Evolutionary conservation across 2,329 filamentous ascomycete genomes (phyloP), one percentile per base, ranked within the genome.

Genomic region (Dactylellina haptotyla): DNA sequence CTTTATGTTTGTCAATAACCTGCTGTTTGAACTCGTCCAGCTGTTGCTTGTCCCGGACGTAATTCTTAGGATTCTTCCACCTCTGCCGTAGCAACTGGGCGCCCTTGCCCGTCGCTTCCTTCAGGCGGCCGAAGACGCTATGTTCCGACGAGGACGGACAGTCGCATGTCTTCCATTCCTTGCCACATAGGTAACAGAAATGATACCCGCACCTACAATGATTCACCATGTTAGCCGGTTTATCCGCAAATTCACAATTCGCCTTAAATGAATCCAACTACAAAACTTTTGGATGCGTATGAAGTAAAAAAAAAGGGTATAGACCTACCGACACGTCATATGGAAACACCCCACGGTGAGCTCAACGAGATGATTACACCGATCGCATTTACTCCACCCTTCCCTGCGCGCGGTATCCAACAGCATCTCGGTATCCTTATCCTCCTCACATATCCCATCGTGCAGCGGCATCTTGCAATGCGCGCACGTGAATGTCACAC

Each of bases 351-450:
- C 77, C 20, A 75, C 58, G 1, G 74, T 41, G 20, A 70, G 67
- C 58, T 79, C 77, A 16, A 79, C 77, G 2, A 79, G 16, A 10
- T 76, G 61, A 43, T 75, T 75, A 43, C 77, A 78, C 12, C 69
- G 75, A 9, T 71, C 65, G 39, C 77, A 79, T 51, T 77, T 75
- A 50, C 77, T 76, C 77, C 77, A 79, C n/a, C 77, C 77, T 25
- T 77, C 71, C 14, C 32, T 66, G 16, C 69, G 75, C 14, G 77
- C 77, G 4, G 54, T 69, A 37, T 76, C 72, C 18, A 79, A 45
- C 16, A 77, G 75, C 39, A 75, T 63, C 12, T 65, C 58, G 26
- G 76, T 69, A 20, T 75, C 74, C 26, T 71, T 69, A 45, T 79
- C 77, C 23, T 78, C 72, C 2, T 76, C 76, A 54, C 77, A 79